Base-by-base conservation (phyloP, 2,329 filamentous ascomycete species). In the Aspergillus sp. region DNA sequence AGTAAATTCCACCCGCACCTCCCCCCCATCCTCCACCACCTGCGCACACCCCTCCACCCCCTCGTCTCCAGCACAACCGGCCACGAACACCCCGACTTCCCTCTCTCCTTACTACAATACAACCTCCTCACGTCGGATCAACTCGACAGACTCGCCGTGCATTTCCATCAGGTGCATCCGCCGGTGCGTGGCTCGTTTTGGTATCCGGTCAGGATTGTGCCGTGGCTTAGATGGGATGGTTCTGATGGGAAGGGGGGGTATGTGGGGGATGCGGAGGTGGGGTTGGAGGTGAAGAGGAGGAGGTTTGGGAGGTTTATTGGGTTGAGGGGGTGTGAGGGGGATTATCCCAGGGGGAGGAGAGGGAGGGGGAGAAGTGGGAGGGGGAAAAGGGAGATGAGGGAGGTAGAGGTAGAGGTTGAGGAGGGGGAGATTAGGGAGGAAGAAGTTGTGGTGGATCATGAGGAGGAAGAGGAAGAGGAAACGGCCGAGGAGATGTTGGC, bases 261-360 rank as follows among this genome's bases (percentile, higher is more conserved):
- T 30, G 28, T 30, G 3, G 9, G 1, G 9, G 28, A 10, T 30
- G 28, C 0, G 3, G 28, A 10, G 9, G 28, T 30, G 28, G 28
- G 28, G 28, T 12, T 80, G 3, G 67, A 74, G 12, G 76, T 70
- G 0, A 80, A 80, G 66, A 61, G 78, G 7, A 61, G 74, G 2
- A 64, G 78, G n/a, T 78, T 79, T 47, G 79, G 79, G 1, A 63
- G 71, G 6, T 81, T 81, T 61, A 78, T 80, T 59, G 79, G 79
- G 12, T 60, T 81, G 19, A 55, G 65, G 38, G 77, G 72, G 9
- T 77, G 75, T 59, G 72, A 76, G 54, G 13, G n/a, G 6, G 25
- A 28, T 28, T 28, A 28, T 28, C 23, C 23, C 7, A 2, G 25
- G 25, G 25, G 25, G 7, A 8, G 25, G 25, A 28, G 2, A 78